A percentile compares a stretch with the other conserved stretches of the same genome.
phyloP scores from a whole-genome alignment of 768 basidiomycete species.

The Hygrocybe punicea region DNA sequence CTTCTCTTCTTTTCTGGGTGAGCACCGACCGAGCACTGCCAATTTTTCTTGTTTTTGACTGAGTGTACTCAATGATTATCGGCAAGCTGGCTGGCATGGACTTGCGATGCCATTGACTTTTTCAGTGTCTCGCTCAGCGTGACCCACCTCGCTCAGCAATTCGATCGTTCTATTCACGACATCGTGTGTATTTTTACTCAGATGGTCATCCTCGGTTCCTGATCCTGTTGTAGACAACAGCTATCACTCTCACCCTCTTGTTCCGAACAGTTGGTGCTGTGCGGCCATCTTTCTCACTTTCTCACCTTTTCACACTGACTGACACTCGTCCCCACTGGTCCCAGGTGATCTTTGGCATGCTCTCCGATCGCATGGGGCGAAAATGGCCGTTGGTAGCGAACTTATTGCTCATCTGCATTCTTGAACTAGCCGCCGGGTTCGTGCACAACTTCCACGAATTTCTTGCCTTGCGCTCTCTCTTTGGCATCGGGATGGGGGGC shows the following conservation, averaged over 20 bases:
- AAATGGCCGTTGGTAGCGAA: constrained; percentile 90
- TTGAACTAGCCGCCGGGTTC: constrained; percentile 82
- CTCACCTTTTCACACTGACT: constrained; percentile 2
- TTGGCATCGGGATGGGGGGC: constrained; percentile 86
- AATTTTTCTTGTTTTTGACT: background rate
- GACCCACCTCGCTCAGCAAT: constrained; percentile 45
- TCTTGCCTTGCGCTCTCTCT: constrained; percentile 76
- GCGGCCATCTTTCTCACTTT: constrained; percentile 17
- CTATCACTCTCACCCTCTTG: constrained; percentile 91
- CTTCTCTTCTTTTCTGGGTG: constrained; percentile 60
- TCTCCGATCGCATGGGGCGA: constrained; percentile 87
- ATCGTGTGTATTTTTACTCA: constrained; percentile 37
- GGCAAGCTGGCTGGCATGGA: constrained; percentile 81
- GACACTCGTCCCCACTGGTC: too few relatives aligned
- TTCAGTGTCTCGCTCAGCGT: constrained; percentile 71
- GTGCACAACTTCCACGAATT: constrained; percentile 73
- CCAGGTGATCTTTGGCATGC: constrained; percentile 72
- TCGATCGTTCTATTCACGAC: constrained; percentile 37
- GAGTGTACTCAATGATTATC: too few relatives aligned
- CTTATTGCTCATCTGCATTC: constrained; percentile 61
- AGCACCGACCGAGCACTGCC: constrained; percentile 34
- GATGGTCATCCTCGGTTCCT: background rate
- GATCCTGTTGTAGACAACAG: constrained; percentile 48
- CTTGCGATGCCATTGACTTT: constrained; percentile 82
- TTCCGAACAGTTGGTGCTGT: constrained; percentile 79